Percentiles rank a stretch among this genome's conserved stretches.
Evolutionary conservation across 768 basidiomycete species (phyloP).

Genomic region (Russula sp.): DNA sequence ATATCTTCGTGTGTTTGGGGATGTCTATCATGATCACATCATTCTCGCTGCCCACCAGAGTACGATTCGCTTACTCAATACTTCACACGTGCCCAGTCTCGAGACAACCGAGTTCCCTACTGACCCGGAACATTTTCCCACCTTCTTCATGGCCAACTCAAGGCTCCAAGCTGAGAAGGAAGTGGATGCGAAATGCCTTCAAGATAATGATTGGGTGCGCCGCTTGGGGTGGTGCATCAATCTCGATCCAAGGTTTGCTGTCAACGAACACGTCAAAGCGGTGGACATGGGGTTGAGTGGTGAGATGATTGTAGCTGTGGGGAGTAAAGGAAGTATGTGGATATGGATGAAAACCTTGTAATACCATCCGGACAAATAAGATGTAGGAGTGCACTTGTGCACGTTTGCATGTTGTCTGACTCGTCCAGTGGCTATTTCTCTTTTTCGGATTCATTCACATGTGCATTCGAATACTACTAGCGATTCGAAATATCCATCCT

Average conservation of each 20-base stretch:
- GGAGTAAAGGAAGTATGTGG: constrained; percentile 14
- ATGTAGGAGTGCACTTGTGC: too few relatives aligned
- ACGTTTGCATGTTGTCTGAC: too few relatives aligned
- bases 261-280: constrained; percentile 1
- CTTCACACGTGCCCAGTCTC: constrained; percentile 2
- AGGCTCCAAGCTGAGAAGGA: constrained; percentile 2
- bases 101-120: constrained; percentile 5
- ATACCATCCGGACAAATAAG: too few relatives aligned
- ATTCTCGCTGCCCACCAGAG: constrained; percentile 30
- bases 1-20: constrained; percentile 37
- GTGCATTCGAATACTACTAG: neutral
- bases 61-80: constrained; percentile 9
- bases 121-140: neutral
- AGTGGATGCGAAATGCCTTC: constrained; percentile 1
- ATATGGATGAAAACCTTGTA: constrained; percentile 13
- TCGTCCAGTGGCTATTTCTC: neutral
- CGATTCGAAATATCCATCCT: neutral
- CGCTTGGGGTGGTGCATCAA: constrained; percentile 9
- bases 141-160: neutral
- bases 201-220: neutral
- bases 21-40: constrained; percentile 42
- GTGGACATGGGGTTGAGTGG: constrained; percentile 18
- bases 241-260: neutral
- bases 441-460: neutral
- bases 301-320: constrained; percentile 12